Conservation (phyloP, 2,329 filamentous ascomycete genomes). For the Ceratocystiopsis brevicomis region DNA sequence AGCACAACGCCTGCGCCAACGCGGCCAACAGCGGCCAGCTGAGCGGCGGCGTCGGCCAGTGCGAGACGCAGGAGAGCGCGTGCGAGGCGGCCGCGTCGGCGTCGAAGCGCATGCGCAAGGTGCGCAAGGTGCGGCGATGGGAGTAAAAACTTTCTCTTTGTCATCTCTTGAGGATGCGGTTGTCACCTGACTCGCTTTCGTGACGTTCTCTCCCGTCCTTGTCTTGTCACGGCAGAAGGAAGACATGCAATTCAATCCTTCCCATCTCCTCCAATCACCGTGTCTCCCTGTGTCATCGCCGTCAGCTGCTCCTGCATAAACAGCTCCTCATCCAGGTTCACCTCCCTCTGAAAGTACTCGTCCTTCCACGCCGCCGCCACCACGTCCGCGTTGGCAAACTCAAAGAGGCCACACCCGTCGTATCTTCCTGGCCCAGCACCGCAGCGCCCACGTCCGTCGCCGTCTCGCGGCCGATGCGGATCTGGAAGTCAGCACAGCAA, state of each 20-base stretch:
- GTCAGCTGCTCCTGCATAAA: constrained; percentile 3
- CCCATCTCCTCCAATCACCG: no score
- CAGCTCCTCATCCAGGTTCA: constrained; percentile 1
- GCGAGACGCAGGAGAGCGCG: constrained; percentile 21
- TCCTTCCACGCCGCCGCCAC: constrained; percentile 14
- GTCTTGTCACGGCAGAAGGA: no score
- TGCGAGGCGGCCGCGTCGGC: constrained; percentile 15
- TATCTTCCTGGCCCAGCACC: constrained; percentile 9
- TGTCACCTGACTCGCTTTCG: constrained; percentile 19
- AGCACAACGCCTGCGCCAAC: constrained; percentile 30
- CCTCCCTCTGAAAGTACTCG: constrained; percentile 11
- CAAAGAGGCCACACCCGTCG: constrained; percentile 16
- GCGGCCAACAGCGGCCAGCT: constrained; percentile 26
- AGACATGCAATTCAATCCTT: no score
- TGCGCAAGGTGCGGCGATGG: no score
- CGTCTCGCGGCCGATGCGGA: constrained; percentile 12
- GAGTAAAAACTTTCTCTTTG: no score
- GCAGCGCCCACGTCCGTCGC: constrained; percentile 4
- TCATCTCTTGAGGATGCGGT: no score
- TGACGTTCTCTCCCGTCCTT: no score
- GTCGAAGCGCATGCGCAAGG: constrained; percentile 6
- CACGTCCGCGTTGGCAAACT: constrained; percentile 12
- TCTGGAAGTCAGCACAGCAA: constrained; percentile 3
- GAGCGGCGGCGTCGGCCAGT: constrained; percentile 20
- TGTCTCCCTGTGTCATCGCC: constrained; percentile 1